Percentiles rank a stretch among this genome's conserved stretches.
Evolutionary conservation across 768 basidiomycete genomes (phyloP).

Genomic region (Russula sp.): DNA sequence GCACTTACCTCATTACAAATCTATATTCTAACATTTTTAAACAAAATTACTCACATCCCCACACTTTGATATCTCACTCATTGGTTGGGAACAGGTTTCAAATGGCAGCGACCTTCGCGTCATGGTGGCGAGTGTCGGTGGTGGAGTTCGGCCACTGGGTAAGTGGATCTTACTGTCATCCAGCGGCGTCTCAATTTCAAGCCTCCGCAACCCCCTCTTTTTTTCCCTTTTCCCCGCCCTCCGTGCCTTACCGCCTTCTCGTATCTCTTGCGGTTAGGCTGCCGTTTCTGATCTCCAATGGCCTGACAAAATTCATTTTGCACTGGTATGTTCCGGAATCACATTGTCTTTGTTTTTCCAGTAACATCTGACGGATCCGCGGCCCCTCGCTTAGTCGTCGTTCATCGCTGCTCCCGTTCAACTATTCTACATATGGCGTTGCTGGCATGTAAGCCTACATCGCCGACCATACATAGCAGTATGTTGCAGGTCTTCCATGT

Average conservation of each 20-base stretch:
- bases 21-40: too few species aligned
- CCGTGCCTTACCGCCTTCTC: not conserved
- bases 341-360: not conserved
- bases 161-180: not conserved
- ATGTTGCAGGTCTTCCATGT: not conserved
- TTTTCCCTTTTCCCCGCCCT: not conserved
- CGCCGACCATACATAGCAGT: slow-evolving; percentile 12
- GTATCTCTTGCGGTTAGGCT: not conserved
- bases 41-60: not conserved
- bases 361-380: not conserved
- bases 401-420: slow-evolving; percentile 35
- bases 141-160: slow-evolving; percentile 35
- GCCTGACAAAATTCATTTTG: slow-evolving; percentile 19
- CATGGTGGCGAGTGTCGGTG: slow-evolving; percentile 32
- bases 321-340: not conserved
- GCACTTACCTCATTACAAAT: too few species aligned
- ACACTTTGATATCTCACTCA: not conserved
- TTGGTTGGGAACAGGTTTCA: slow-evolving; percentile 27
- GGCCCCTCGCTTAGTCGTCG: slow-evolving; percentile 26
- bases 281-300: slow-evolving; percentile 4
- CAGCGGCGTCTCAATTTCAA: not conserved
- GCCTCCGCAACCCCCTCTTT: not conserved
- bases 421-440: slow-evolving; percentile 34
- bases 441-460: slow-evolving; percentile 32
- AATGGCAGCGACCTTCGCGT: slow-evolving; percentile 30